Evolutionary conservation across 1,139 yeast genomes (phyloP).

Genomic region (Saccharomyces hybrid): DNA sequence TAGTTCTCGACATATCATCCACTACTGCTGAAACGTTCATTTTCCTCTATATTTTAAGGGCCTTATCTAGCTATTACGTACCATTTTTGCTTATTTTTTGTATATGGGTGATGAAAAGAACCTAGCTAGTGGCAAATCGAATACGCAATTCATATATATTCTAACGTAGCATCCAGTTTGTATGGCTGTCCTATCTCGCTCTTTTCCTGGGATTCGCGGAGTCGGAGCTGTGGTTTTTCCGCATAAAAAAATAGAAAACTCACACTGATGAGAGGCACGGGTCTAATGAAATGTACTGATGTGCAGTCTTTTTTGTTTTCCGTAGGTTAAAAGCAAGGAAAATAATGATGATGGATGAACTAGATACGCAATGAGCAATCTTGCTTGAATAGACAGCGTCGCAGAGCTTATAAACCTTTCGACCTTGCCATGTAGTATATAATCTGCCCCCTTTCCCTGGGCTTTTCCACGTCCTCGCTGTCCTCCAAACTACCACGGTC

Average conservation of each 20-base stretch:
- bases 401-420: constrained; percentile 15
- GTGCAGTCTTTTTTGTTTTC: not conserved
- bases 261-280: not conserved
- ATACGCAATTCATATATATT: not conserved
- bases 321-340: not conserved
- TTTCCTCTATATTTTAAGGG: not conserved
- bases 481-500: constrained; percentile 23
- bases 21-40: not conserved
- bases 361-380: not conserved
- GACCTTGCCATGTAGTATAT: constrained; percentile 31
- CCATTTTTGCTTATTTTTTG: constrained; percentile 14
- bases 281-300: not conserved
- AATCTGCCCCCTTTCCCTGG: constrained; percentile 28
- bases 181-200: not conserved
- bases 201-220: not conserved
- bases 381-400: not conserved
- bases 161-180: not conserved
- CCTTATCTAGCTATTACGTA: constrained; percentile 8
- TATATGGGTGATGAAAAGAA: not conserved
- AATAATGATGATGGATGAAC: not conserved
- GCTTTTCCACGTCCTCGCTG: constrained; percentile 13
- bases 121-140: not conserved
- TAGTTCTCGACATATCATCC: not conserved
- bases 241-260: not conserved
- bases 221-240: not conserved